Percentiles rank a stretch among this genome's conserved stretches.
Evolutionary conservation across 345 rosid species (phyloP).

Genomic region (Lagerstroemia speciosa): DNA sequence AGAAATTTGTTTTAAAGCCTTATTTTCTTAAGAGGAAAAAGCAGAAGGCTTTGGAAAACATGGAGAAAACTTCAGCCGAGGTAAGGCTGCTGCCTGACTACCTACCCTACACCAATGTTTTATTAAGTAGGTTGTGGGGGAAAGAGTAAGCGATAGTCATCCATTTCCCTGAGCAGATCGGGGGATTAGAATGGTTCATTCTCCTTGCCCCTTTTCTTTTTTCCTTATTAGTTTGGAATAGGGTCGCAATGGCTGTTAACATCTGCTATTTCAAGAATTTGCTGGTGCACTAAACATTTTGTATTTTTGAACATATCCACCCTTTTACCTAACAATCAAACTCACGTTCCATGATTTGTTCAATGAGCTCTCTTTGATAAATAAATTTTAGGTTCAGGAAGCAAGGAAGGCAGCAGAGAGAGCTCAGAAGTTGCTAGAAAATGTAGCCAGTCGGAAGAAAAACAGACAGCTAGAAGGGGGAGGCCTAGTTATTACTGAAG

Average conservation of each 20-base stretch:
- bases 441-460: conserved; percentile 73
- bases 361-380: background rate
- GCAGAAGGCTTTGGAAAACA: conserved; percentile 60
- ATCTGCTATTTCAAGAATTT: no score
- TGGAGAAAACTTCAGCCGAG: conserved; percentile 61
- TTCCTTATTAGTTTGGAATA: no score
- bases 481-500: conserved; percentile 71
- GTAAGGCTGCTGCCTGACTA: conserved; percentile 18
- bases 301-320: background rate
- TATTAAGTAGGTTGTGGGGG: no score
- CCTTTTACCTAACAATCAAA: background rate
- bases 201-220: no score
- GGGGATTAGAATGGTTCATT: no score
- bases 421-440: conserved; percentile 67
- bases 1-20: conserved; percentile 81
- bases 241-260: no score
- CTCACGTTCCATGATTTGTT: background rate
- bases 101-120: background rate
- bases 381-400: conserved; percentile 49
- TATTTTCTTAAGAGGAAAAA: conserved; percentile 58
- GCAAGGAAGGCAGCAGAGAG: conserved; percentile 70
- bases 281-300: background rate
- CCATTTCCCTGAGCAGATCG: no score
- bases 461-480: conserved; percentile 54
- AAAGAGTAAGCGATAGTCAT: no score